Evolutionary conservation across 495 filamentous ascomycete genomes (phyloP).

Genomic region (Neohortaea acidophila): DNA sequence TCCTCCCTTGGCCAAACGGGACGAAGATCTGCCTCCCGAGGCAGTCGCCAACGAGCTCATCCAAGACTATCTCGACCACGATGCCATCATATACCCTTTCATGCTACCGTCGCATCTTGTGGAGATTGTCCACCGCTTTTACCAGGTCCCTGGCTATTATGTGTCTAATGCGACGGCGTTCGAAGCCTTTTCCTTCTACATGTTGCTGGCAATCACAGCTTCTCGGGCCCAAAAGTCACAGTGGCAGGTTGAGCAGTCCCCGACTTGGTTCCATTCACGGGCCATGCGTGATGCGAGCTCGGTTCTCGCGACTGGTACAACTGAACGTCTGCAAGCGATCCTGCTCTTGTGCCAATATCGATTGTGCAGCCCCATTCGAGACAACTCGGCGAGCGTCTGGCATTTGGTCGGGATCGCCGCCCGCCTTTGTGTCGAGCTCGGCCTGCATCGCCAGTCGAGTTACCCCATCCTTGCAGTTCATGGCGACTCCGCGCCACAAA

Average conservation of each 20-base stretch:
- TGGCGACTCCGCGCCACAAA: neutral
- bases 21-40: constrained; percentile 8
- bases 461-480: neutral
- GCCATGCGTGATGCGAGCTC: constrained; percentile 4
- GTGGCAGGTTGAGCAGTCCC: constrained; percentile 3
- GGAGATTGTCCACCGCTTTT: constrained; percentile 1
- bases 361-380: constrained; percentile 2
- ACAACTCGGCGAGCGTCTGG: constrained; percentile 11
- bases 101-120: constrained; percentile 1
- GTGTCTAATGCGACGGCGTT: neutral
- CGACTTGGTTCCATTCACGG: constrained; percentile 2
- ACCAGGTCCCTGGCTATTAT: constrained; percentile 6
- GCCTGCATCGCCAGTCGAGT: constrained; percentile 7
- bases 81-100: constrained; percentile 8
- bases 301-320: constrained; percentile 2
- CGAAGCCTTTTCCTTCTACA: constrained; percentile 12
- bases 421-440: constrained; percentile 7
- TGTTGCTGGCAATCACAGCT: constrained; percentile 10
- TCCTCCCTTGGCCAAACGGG: no score
- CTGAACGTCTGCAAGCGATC: constrained; percentile 10
- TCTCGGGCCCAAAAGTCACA: constrained; percentile 3
- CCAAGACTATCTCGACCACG: constrained; percentile 5
- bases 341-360: constrained; percentile 8
- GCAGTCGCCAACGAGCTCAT: constrained; percentile 1
- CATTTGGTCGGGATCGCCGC: constrained; percentile 11